Percentiles rank a stretch among this genome's conserved stretches.
phyloP scores from a whole-genome alignment of 805 yeast species.

The Saccharomycopsis fodiens region DNA sequence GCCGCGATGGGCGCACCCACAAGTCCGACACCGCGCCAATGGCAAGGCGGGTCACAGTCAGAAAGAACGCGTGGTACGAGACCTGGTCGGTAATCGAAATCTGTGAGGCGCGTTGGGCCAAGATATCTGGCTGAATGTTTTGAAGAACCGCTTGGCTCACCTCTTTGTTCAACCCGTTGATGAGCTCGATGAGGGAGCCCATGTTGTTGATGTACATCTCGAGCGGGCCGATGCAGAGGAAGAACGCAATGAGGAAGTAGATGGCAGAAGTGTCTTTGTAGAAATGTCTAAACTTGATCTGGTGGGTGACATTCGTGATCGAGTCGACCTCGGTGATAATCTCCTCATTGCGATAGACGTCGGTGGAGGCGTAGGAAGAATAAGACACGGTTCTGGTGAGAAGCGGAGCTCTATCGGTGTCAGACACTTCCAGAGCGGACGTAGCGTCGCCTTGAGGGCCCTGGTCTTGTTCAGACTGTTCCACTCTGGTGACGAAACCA shows the following conservation, averaged over 20 bases:
- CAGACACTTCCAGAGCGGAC: conserved; percentile 27
- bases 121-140: background rate
- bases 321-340: conserved; percentile 73
- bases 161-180: conserved; percentile 24
- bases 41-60: conserved; percentile 61
- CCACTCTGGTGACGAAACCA: conserved; percentile 34
- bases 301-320: conserved; percentile 32
- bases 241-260: conserved; percentile 52
- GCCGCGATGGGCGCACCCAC: conserved; percentile 27
- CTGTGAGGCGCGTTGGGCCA: background rate
- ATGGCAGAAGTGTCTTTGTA: conserved; percentile 54
- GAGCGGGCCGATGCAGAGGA: conserved; percentile 71
- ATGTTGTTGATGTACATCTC: conserved; percentile 81
- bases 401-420: conserved; percentile 8
- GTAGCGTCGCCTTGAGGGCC: conserved; percentile 25
- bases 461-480: conserved; percentile 10
- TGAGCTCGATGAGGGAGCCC: conserved; percentile 57
- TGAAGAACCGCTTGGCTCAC: conserved; percentile 16
- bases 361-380: conserved; percentile 2
- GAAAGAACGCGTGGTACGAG: conserved; percentile 53
- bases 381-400: background rate
- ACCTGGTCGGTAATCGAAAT: conserved; percentile 38
- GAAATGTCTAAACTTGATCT: conserved; percentile 18
- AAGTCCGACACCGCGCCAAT: conserved; percentile 67
- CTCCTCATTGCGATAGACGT: conserved; percentile 25